Evolutionary conservation across 805 yeast species (phyloP), one percentile per base, ranked within the genome.

Genomic region (Pichia heedii): DNA sequence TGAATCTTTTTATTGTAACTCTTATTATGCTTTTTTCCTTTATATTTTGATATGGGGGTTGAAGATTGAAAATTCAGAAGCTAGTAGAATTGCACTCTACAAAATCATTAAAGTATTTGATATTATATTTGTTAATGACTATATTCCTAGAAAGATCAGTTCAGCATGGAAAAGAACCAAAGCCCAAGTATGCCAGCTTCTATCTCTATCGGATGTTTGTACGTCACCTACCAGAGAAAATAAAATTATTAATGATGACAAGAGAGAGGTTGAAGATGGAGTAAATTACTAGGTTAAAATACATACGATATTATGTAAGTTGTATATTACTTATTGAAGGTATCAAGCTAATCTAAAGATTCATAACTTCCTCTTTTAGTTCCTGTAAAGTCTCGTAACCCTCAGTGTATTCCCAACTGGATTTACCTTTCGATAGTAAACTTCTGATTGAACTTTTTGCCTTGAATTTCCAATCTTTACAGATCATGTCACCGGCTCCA

Each of bases 381-480:
- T 72, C 76, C 44, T 68, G 62, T 44, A 88, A 63, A 48, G 69
- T 71, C 35, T 79, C 77, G 85, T 90, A 88, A 2, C 87, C 93
- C 30, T 74, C 80, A 3, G 83, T 69, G 48, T 75, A 87, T 52
- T 84, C 89, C 96, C 96, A 88, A 49, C 72, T 72, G 21, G 69
- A 66, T 54, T 76, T 81, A 9, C 96, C 96, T 56, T 80, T 83
- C 16, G 90, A 79, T 76, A 84, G 72, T 50, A 88, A 67, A 1
- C 85, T 74, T 55, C 94, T 73, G 19, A 88, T 72, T 1, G 84
- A 68, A 15, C 84, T 72, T 49, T 80, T 73, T 2, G 95, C 80
- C 59, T 87, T 87, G 64, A 81, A 84, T 56, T 77, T 83, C 97
- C 97, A 89, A 57, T 88, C 95, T 56, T 81, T 78, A 60, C 96